These are phyloP conservation scores for Komagataea norvegica DNA, from an alignment of 1,139 yeast genomes.

Conservation along the genomic window DNA sequence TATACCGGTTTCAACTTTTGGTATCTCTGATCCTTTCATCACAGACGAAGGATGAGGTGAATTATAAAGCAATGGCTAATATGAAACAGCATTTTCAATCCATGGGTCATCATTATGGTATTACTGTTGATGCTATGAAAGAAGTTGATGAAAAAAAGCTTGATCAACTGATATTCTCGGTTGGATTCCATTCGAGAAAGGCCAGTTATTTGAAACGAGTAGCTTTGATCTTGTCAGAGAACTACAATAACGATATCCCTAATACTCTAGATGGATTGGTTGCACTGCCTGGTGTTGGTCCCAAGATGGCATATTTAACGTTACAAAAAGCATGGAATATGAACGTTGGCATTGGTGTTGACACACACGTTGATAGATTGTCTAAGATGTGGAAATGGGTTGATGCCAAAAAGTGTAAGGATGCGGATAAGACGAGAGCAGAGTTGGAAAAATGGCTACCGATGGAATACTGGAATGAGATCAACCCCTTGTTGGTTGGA, in stretches of 20 bases:
- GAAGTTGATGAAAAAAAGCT: conserved; percentile 51
- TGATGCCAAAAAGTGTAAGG: conserved; percentile 37
- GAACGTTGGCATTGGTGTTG: conserved; percentile 84
- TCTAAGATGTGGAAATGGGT: conserved; percentile 85
- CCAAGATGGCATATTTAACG: conserved; percentile 86
- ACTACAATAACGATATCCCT: conserved; percentile 66
- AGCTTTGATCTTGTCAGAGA: conserved; percentile 46
- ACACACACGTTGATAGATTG: conserved; percentile 83
- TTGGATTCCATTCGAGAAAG: conserved; percentile 84
- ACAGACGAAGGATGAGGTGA: conserved; percentile 89
- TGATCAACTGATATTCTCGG: conserved; percentile 65
- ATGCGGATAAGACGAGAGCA: conserved; percentile 72
- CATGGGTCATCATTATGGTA: conserved; percentile 35
- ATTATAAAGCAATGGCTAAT: conserved; percentile 63
- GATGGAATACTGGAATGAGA: conserved; percentile 66
- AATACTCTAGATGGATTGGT: conserved; percentile 60
- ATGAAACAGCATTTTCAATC: conserved; percentile 46
- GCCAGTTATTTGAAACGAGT: conserved; percentile 65
- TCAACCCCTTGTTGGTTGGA: conserved; percentile 84
- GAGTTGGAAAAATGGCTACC: conserved; percentile 77
- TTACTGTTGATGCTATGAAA: conserved; percentile 41
- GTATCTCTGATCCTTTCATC: conserved; percentile 83
- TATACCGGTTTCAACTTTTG: conserved; percentile 67
- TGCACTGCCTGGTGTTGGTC: conserved; percentile 88
- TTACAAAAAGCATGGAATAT: conserved; percentile 79